Evolutionary conservation across 768 basidiomycete genomes (phyloP).

Genomic region (Termitomyces sp.): DNA sequence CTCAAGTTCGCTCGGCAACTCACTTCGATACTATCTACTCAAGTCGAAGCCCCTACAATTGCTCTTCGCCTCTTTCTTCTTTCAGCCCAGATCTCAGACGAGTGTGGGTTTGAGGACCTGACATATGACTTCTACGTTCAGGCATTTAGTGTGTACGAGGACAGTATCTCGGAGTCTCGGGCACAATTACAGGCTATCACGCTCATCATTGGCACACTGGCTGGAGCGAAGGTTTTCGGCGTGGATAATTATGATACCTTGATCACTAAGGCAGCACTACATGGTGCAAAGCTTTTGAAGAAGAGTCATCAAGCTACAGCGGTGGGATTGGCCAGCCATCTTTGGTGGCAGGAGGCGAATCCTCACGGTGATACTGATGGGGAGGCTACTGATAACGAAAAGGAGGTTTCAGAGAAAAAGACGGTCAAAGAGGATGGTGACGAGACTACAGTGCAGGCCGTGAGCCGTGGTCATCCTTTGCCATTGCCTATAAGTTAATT

Average conservation of each 20-base stretch:
- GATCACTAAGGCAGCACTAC: constrained; percentile 97
- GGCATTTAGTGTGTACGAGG: constrained; percentile 97
- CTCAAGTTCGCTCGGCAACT: constrained; percentile 95
- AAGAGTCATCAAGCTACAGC: constrained; percentile 98
- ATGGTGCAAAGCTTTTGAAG: constrained; percentile 94
- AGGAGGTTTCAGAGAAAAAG: constrained; percentile 36
- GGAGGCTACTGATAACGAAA: constrained; percentile 31
- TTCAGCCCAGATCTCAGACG: constrained; percentile 92
- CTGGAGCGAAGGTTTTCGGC: constrained; percentile 87
- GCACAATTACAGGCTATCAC: constrained; percentile 98
- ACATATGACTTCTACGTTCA: constrained; percentile 98
- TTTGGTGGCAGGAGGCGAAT: constrained; percentile 93
- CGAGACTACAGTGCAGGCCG: constrained; percentile 47
- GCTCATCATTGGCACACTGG: constrained; percentile 87
- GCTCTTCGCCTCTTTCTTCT: constrained; percentile 94
- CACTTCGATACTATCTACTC: constrained; percentile 88
- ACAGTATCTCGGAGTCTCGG: constrained; percentile 92
- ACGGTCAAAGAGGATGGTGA: constrained; percentile 36
- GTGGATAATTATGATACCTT: constrained; percentile 96
- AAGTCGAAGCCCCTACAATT: constrained; percentile 89
- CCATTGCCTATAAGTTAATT: constrained; percentile 1
- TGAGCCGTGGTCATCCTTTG: constrained; percentile 30
- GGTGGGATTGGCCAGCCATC: constrained; percentile 90
- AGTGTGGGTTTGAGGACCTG: constrained; percentile 93
- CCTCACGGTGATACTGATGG: constrained; percentile 33